These are phyloP conservation scores for Neobulgaria alba DNA, from an alignment of 2,329 filamentous ascomycete species.

Conservation along the genomic window DNA sequence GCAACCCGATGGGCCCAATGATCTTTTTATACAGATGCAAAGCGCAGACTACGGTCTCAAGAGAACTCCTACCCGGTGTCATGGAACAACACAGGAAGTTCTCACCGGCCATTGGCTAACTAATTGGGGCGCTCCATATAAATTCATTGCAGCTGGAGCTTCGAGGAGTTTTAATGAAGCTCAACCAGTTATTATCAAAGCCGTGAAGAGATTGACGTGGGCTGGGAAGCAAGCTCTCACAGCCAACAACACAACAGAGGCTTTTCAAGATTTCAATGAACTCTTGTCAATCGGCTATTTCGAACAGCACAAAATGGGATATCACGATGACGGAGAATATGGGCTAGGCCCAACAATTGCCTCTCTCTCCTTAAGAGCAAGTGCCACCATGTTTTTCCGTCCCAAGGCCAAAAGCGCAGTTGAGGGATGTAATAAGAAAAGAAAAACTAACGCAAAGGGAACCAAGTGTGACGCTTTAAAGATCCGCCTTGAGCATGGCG, in stretches of 20 bases:
- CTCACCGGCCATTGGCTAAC: slow-evolving; percentile 32
- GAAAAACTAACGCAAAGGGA: slow-evolving; percentile 25
- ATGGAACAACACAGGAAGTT: slow-evolving; percentile 1
- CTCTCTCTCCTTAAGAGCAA: slow-evolving; percentile 50
- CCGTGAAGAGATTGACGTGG: slow-evolving; percentile 47
- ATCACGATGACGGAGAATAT: slow-evolving; percentile 58
- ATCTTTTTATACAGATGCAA: slow-evolving; percentile 47
- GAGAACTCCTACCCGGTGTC: slow-evolving; percentile 34
- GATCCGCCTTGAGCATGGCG: slow-evolving; percentile 48
- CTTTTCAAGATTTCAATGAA: slow-evolving; percentile 49
- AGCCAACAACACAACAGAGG: slow-evolving; percentile 1
- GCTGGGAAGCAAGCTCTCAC: slow-evolving; percentile 37
- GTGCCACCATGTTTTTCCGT: slow-evolving; percentile 48
- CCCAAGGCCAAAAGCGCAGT: slow-evolving; percentile 37
- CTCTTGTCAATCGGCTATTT: slow-evolving; percentile 55
- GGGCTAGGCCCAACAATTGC: slow-evolving; percentile 55
- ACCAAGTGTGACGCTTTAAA: slow-evolving; percentile 29
- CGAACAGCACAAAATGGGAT: slow-evolving; percentile 49
- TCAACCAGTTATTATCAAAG: slow-evolving; percentile 38
- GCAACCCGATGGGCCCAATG: slow-evolving; percentile 47
- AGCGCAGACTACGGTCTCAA: slow-evolving; percentile 36
- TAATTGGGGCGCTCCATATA: slow-evolving; percentile 57
- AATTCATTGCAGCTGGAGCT: slow-evolving; percentile 50
- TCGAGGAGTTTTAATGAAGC: slow-evolving; percentile 42
- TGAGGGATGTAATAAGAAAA: slow-evolving; percentile 6